A percentile compares a stretch with the other conserved stretches of the same genome.
These are phyloP conservation scores for Lactifluus volemus DNA, from an alignment of 768 basidiomycete species.

Conservation along the genomic window DNA sequence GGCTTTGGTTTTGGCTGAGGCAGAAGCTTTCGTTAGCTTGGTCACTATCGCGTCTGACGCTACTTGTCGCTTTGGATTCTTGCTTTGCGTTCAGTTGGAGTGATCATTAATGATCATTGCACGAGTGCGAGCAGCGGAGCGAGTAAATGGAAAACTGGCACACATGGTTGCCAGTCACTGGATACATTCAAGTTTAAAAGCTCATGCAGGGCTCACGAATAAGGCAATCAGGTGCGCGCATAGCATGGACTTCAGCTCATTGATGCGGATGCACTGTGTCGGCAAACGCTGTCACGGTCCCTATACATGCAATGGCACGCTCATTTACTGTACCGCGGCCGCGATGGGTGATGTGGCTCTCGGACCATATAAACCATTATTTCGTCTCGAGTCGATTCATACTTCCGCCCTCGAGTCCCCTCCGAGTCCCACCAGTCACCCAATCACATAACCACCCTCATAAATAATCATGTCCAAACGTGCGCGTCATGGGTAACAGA, in stretches of 20 bases:
- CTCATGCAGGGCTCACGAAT: background rate
- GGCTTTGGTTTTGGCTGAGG: background rate
- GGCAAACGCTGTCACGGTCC: background rate
- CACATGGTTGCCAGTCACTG: background rate
- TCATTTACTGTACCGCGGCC: background rate
- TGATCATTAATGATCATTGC: background rate
- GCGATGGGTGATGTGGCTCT: background rate
- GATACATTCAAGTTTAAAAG: background rate
- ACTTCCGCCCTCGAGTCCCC: background rate
- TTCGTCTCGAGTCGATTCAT: background rate
- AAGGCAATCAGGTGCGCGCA: background rate
- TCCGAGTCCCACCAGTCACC: background rate
- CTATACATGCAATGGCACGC: too few relatives aligned
- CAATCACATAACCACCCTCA: background rate
- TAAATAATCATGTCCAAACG: slow-evolving; percentile 20
- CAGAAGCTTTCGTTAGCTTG: slow-evolving; percentile 6
- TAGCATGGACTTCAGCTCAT: too few relatives aligned
- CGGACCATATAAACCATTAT: background rate
- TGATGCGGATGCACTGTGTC: background rate
- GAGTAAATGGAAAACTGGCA: slow-evolving; percentile 16
- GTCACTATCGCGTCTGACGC: background rate
- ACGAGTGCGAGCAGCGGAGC: slow-evolving; percentile 19
- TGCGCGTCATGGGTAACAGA: slow-evolving; percentile 1
- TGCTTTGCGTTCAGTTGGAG: background rate
- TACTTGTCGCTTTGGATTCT: slow-evolving; percentile 1